A percentile compares a stretch with the other conserved stretches of the same genome.
phyloP scores from a whole-genome alignment of 768 basidiomycete species.

The Boletus tylopilopsis region DNA sequence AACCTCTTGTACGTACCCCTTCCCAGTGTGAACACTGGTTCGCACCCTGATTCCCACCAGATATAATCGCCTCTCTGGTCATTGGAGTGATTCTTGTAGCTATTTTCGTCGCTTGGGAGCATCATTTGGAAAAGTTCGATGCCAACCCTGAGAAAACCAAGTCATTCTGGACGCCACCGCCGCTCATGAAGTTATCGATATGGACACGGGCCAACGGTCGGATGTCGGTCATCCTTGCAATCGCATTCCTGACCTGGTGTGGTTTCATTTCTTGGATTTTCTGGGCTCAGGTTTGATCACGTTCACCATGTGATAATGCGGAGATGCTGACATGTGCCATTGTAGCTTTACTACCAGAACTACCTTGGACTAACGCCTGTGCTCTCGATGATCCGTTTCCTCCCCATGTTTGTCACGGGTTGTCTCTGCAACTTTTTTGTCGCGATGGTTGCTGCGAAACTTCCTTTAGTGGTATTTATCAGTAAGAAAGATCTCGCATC shows the following conservation, averaged over 20 bases:
- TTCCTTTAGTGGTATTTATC: conserved; percentile 55
- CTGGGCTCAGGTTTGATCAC: conserved; percentile 40
- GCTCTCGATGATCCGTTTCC: conserved; percentile 56
- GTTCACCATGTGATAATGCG: neutral
- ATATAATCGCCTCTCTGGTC: conserved; percentile 69
- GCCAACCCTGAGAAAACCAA: conserved; percentile 11
- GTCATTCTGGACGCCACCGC: conserved; percentile 45
- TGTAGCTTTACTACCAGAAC: conserved; percentile 68
- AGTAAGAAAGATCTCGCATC: conserved; percentile 34
- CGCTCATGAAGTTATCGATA: conserved; percentile 59
- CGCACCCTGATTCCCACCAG: conserved; percentile 28
- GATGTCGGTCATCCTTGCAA: conserved; percentile 55
- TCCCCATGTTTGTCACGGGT: conserved; percentile 72
- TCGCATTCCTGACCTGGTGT: conserved; percentile 65
- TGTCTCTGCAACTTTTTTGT: conserved; percentile 61
- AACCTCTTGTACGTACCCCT: conserved; percentile 43
- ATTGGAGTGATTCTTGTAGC: conserved; percentile 53
- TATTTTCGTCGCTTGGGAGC: conserved; percentile 65
- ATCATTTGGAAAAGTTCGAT: conserved; percentile 44
- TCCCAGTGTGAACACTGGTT: conserved; percentile 19
- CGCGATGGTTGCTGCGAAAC: conserved; percentile 50
- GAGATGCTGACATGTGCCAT: neutral
- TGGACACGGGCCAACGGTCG: conserved; percentile 63
- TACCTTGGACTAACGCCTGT: conserved; percentile 54
- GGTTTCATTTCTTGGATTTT: conserved; percentile 53